phyloP scores from a whole-genome alignment of 768 basidiomycete genomes.

The Suillus variegatus region DNA sequence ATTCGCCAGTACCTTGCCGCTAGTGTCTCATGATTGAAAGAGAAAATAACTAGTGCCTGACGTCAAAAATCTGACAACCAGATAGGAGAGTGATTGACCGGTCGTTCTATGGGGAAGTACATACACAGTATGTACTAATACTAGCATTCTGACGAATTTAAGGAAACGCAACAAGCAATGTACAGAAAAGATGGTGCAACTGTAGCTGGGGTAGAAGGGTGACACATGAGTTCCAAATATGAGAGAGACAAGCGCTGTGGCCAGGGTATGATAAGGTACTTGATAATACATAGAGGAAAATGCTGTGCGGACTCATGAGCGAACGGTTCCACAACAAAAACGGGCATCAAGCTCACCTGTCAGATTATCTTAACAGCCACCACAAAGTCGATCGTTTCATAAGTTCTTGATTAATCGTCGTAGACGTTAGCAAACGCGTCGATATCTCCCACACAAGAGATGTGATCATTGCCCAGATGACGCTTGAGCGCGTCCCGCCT shows the following conservation, averaged over 20 bases:
- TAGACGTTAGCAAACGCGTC: slow-evolving; percentile 26
- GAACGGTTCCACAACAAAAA: not conserved
- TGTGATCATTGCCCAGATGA: slow-evolving; percentile 39
- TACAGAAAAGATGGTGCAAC: not conserved
- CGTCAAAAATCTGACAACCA: not conserved
- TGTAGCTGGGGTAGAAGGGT: not conserved
- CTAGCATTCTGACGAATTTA: not conserved
- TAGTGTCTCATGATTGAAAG: not conserved
- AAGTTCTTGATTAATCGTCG: slow-evolving; percentile 19
- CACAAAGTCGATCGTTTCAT: not conserved
- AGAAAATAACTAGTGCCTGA: not conserved
- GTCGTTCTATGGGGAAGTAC: not conserved
- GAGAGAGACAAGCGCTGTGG: not conserved
- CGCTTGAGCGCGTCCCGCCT: slow-evolving; percentile 43
- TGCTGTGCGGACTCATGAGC: not conserved
- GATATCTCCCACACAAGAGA: slow-evolving; percentile 34
- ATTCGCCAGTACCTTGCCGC: not conserved
- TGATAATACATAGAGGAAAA: not conserved
- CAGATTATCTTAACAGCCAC: not conserved
- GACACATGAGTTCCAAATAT: not conserved
- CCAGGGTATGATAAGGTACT: slow-evolving; percentile 1
- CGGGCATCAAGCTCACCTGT: not conserved
- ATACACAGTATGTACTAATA: not conserved
- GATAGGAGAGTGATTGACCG: not conserved
- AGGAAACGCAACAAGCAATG: not conserved